phyloP scores from a whole-genome alignment of 495 filamentous ascomycete species.

The Margaritispora aquatica region DNA sequence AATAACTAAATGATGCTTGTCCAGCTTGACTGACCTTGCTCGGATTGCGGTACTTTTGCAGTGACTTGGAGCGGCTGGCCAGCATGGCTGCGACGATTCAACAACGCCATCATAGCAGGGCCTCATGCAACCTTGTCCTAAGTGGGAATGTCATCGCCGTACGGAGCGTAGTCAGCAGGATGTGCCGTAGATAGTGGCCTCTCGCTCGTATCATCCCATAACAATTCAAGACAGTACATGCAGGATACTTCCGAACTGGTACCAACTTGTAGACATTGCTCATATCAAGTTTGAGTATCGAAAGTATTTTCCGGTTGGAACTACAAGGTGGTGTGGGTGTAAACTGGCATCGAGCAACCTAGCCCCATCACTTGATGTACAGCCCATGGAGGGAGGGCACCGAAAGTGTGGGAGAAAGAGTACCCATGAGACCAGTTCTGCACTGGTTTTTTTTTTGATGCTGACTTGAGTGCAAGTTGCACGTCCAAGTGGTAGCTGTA shows the following conservation, averaged over 20 bases:
- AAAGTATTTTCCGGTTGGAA: background rate
- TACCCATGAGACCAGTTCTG: background rate
- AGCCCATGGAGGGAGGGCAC: background rate
- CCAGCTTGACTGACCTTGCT: conserved; percentile 10
- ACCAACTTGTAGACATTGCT: background rate
- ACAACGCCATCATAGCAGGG: conserved; percentile 12
- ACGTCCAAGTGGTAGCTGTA: background rate
- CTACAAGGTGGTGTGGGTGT: background rate
- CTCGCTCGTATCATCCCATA: background rate
- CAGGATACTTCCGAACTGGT: background rate
- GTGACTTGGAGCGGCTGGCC: conserved; percentile 16
- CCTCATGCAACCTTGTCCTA: background rate
- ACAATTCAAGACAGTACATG: background rate
- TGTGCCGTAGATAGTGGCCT: background rate
- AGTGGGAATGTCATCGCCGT: background rate
- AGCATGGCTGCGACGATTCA: conserved; percentile 6
- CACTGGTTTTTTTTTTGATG: background rate
- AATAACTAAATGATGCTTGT: conserved; percentile 11
- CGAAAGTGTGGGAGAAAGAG: background rate
- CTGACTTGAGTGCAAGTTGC: background rate
- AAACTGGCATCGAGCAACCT: too few relatives aligned
- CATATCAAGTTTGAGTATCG: background rate
- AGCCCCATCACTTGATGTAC: background rate
- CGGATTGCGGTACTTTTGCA: conserved; percentile 18
- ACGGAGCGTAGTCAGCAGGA: background rate